phyloP scores from a whole-genome alignment of 768 basidiomycete genomes.

The Xerocomellus dryophilus region DNA sequence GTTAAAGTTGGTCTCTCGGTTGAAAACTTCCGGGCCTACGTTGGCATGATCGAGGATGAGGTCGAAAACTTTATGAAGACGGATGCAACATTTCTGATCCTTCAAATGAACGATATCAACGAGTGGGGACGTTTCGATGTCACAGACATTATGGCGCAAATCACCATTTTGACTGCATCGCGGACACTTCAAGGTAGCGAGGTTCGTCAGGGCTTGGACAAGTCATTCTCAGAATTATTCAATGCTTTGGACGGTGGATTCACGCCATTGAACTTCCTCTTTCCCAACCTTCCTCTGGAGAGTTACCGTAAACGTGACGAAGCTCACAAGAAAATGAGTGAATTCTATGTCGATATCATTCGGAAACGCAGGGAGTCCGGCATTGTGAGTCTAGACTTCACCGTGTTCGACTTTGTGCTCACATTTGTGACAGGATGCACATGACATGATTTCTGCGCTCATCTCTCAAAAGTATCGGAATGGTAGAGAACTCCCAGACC shows the following conservation, averaged over 20 bases:
- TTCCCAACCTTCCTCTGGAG: slow-evolving; percentile 88
- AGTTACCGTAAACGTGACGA: slow-evolving; percentile 86
- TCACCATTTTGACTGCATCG: slow-evolving; percentile 93
- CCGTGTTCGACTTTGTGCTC: not conserved
- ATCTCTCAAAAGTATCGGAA: slow-evolving; percentile 80
- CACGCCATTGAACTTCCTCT: slow-evolving; percentile 92
- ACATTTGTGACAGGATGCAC: slow-evolving; percentile 51
- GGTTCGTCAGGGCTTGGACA: slow-evolving; percentile 75
- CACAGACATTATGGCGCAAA: slow-evolving; percentile 71
- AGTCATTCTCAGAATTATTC: slow-evolving; percentile 80
- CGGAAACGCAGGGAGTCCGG: slow-evolving; percentile 57
- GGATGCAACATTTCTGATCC: slow-evolving; percentile 61
- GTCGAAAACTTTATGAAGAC: slow-evolving; percentile 66
- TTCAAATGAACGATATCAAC: slow-evolving; percentile 61
- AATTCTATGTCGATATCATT: slow-evolving; percentile 89
- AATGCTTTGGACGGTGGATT: slow-evolving; percentile 93
- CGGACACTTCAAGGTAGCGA: slow-evolving; percentile 92
- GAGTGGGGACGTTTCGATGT: slow-evolving; percentile 80
- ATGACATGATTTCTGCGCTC: slow-evolving; percentile 92
- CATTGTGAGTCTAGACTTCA: slow-evolving; percentile 33
- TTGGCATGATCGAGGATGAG: slow-evolving; percentile 76
- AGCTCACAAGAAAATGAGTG: slow-evolving; percentile 90
- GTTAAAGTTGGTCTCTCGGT: slow-evolving; percentile 93
- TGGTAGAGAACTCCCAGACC: slow-evolving; percentile 74
- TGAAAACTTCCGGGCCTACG: slow-evolving; percentile 86